These are phyloP conservation scores for Annulohypoxylon truncatum DNA, from an alignment of 2,329 filamentous ascomycete genomes.

Conservation along the genomic window DNA sequence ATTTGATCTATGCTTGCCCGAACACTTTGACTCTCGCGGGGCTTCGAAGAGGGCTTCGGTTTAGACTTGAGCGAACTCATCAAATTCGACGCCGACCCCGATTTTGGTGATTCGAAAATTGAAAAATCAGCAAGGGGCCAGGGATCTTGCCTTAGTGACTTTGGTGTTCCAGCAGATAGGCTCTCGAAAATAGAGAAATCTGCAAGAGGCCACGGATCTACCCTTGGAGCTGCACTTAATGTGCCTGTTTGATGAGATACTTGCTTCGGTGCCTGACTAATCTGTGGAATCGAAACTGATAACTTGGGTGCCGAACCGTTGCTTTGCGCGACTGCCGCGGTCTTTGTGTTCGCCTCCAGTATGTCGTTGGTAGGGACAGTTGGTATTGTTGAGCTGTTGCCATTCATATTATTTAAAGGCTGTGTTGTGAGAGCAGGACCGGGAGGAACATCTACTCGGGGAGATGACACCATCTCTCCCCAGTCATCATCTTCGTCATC, in stretches of 20 bases:
- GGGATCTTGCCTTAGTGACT: constrained; percentile 20
- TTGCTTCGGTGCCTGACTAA: constrained; percentile 15
- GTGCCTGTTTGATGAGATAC: not conserved
- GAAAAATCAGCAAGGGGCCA: constrained; percentile 32
- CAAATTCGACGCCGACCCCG: constrained; percentile 5
- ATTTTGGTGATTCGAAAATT: constrained; percentile 28
- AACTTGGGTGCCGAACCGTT: constrained; percentile 13
- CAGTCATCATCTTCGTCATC: constrained; percentile 67
- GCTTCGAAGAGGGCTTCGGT: constrained; percentile 3
- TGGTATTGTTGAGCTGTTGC: not conserved
- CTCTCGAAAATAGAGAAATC: constrained; percentile 44
- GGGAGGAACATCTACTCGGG: constrained; percentile 35
- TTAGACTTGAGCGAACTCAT: constrained; percentile 13
- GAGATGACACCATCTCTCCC: constrained; percentile 69
- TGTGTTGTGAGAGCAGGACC: not conserved
- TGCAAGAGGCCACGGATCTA: constrained; percentile 38
- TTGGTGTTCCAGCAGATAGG: constrained; percentile 17
- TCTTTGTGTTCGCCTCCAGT: not conserved
- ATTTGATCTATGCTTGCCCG: not conserved
- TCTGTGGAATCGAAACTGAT: constrained; percentile 29
- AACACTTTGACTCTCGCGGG: not conserved
- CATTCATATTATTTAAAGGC: not conserved
- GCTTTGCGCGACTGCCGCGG: not conserved
- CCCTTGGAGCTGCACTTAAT: constrained; percentile 7
- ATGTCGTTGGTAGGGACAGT: not conserved